These are phyloP conservation scores for Cylindrotheca closterium DNA, from an alignment of 108 stramenopile genomes.

Conservation along the genomic window DNA sequence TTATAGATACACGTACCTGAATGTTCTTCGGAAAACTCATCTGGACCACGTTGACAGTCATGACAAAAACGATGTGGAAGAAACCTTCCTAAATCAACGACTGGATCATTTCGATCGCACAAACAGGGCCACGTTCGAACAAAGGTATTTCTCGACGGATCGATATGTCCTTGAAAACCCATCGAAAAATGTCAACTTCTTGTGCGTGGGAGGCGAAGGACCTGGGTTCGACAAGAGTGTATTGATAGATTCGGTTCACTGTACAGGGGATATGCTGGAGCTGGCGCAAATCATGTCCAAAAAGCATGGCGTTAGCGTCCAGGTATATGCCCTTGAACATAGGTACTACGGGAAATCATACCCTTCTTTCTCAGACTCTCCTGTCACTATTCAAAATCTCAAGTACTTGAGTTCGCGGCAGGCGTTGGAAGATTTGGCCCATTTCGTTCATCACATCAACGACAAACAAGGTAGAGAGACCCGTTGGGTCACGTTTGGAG, in stretches of 20 bases:
- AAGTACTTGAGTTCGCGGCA: conserved; percentile 72
- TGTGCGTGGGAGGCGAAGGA: conserved; percentile 91
- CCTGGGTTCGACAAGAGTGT: conserved; percentile 70
- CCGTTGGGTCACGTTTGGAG: conserved; percentile 86
- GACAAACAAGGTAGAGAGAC: conserved; percentile 7
- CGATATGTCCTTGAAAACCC: conserved; percentile 18
- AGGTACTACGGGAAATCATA: conserved; percentile 87
- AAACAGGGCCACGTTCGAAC: conserved; percentile 45
- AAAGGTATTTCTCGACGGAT: conserved; percentile 75
- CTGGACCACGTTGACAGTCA: too few species aligned
- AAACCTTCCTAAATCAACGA: conserved; percentile 49
- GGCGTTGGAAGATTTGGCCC: conserved; percentile 81
- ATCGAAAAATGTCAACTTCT: conserved; percentile 41
- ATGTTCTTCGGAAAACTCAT: too few species aligned
- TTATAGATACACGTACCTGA: too few species aligned
- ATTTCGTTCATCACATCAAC: conserved; percentile 49
- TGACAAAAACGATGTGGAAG: conserved; percentile 51
- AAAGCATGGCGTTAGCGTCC: conserved; percentile 37
- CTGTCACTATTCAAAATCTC: conserved; percentile 47
- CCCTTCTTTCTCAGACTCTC: conserved; percentile 40
- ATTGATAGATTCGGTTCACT: conserved; percentile 80
- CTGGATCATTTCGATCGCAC: conserved; percentile 69
- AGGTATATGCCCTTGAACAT: conserved; percentile 86
- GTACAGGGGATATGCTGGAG: conserved; percentile 86
- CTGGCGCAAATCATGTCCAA: conserved; percentile 42